Base-by-base conservation (phyloP, 352 stramenopile species). In the Globisporangium rhizosaccharum region DNA sequence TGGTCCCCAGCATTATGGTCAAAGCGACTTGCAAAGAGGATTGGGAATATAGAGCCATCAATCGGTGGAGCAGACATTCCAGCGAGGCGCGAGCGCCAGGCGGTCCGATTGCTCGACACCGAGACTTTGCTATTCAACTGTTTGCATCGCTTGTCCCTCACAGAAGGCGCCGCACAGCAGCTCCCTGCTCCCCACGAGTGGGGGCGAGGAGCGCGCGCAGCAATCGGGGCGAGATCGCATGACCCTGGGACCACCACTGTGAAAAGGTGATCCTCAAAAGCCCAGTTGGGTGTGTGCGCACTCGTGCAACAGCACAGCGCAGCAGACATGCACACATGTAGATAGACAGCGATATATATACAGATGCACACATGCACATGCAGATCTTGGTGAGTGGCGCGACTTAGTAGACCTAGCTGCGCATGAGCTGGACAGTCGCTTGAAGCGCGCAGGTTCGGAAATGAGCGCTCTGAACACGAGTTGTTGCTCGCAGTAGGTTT, bases 1-100 rank as follows among this genome's bases (percentile, higher is more conserved):
- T 89, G 65, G 74, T 94, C 84, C 87, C 84, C 73, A 91, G 79
- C 82, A 94, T 94, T 77, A 94, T 85, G 3, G 84, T 90, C 84
- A 33, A 73, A 84, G 62, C 62, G 84, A 90, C 79, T 90, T 87
- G 82, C 81, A 89, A 63, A 92, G 74, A 90, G 91, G 84, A 94
- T 80, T 92, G 82, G 84, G 84, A 94, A 94, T 94, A 94, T 94
- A 86, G 82, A 91, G 84, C 84, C 82, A 87, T 94, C 84, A 80
- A 94, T 90, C 84, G 60, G 66, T 79, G 84, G 84, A 92, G 82
- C 82, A 90, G 61, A 52, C 33, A 82, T 90, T 91, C 85, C 73
- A 80, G 75, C 68, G 62, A 64, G 75, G 62, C 59, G 23, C 52
- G 41, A 20, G 50, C 59, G 41, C 67, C 68, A 75, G 23, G 79